A percentile compares a stretch with the other conserved stretches of the same genome.
phyloP scores from a whole-genome alignment of 106 monocot genomes.

The Acorus calamus region DNA sequence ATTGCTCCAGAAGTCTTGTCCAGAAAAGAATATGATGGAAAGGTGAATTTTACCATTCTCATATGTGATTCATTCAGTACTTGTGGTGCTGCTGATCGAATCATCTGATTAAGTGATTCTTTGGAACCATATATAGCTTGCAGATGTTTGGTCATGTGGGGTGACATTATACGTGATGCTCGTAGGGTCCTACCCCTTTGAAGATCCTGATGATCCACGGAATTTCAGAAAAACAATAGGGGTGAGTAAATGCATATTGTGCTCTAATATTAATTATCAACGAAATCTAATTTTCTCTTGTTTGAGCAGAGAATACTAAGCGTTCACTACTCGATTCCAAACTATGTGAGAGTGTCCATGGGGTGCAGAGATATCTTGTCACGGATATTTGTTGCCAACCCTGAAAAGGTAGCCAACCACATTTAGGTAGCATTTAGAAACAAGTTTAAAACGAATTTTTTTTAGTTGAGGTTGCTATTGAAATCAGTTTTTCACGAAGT shows the following conservation, averaged over 20 bases:
- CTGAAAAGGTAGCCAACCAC: too few species aligned
- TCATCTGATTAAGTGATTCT: too few species aligned
- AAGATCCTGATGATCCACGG: constrained; percentile 68
- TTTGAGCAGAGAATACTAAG: background rate
- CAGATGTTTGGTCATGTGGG: constrained; percentile 92
- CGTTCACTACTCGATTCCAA: too few species aligned
- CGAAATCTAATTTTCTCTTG: background rate
- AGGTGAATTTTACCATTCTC: constrained; percentile 21
- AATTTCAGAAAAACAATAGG: constrained; percentile 70
- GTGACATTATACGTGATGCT: constrained; percentile 86
- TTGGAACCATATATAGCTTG: constrained; percentile 32
- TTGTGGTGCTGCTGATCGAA: background rate
- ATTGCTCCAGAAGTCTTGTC: constrained; percentile 76
- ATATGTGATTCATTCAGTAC: background rate
- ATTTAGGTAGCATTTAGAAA: too few species aligned
- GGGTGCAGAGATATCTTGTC: too few species aligned
- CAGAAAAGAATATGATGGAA: constrained; percentile 73
- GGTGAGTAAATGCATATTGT: constrained; percentile 15
- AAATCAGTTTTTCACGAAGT: too few species aligned
- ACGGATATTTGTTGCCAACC: too few species aligned
- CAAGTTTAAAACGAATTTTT: too few species aligned
- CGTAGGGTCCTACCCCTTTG: constrained; percentile 72
- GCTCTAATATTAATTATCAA: background rate
- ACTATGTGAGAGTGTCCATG: too few species aligned
- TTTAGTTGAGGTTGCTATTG: too few species aligned